Conservation (phyloP, 352 stramenopile genomes). For the Globisporangium heterothallicum region DNA sequence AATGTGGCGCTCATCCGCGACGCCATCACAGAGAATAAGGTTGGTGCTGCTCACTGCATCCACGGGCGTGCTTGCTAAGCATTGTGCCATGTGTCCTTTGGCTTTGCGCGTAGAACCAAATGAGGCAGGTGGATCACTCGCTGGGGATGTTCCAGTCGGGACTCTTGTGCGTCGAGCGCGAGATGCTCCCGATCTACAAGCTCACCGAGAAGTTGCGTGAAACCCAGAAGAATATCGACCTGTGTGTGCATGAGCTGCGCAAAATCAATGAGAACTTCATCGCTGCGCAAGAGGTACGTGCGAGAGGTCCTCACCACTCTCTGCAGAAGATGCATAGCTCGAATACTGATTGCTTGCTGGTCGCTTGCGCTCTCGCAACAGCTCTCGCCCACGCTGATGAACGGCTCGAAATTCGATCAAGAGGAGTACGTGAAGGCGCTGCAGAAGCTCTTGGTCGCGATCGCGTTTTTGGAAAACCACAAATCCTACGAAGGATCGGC, state of each 20-base stretch:
- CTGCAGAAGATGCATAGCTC: no score
- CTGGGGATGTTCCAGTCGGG: constrained; percentile 57
- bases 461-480: constrained; percentile 67
- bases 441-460: constrained; percentile 59
- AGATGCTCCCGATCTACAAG: constrained; percentile 84
- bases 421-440: constrained; percentile 60
- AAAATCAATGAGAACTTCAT: constrained; percentile 75
- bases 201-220: constrained; percentile 74
- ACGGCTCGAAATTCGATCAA: constrained; percentile 69
- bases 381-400: constrained; percentile 58
- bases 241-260: constrained; percentile 65
- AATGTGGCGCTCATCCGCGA: constrained; percentile 58
- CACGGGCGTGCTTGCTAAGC: background rate
- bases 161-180: constrained; percentile 60
- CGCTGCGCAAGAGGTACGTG: constrained; percentile 48
- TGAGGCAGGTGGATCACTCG: constrained; percentile 50
- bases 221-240: constrained; percentile 82
- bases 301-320: no score
- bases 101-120: constrained; percentile 34
- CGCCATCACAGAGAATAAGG: constrained; percentile 60
- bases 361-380: constrained; percentile 11
- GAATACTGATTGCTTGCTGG: no score
- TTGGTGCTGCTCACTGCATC: constrained; percentile 4
- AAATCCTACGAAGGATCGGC: constrained; percentile 65
- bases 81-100: constrained; percentile 5